Conservation (phyloP, 192 early-diverging fungal genomes). For the Entomortierella chlamydospora region DNA sequence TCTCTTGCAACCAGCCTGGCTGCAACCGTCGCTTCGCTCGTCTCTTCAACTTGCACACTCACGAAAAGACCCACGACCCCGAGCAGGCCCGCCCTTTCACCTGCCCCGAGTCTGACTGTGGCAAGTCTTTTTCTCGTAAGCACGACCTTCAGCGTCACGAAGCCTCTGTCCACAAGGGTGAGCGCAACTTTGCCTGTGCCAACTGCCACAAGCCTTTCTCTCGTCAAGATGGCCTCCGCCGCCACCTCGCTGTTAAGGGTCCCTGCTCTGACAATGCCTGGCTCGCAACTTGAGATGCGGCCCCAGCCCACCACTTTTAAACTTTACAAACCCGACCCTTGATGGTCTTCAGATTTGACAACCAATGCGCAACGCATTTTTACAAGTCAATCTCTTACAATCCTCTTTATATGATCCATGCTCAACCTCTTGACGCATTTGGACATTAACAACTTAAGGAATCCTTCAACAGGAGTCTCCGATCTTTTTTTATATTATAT, state of each 20-base stretch:
- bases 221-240: constrained; percentile 73
- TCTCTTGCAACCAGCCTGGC: constrained; percentile 61
- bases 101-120: constrained; percentile 63
- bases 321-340: constrained; percentile 16
- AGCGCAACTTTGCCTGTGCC: constrained; percentile 67
- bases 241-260: constrained; percentile 62
- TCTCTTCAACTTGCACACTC: constrained; percentile 75
- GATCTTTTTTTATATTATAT: background rate
- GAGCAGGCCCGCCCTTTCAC: constrained; percentile 68
- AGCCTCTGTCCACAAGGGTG: constrained; percentile 71
- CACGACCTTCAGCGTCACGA: constrained; percentile 79
- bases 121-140: constrained; percentile 71
- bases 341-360: constrained; percentile 30
- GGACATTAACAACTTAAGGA: constrained; percentile 36
- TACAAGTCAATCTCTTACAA: constrained; percentile 28
- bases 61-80: constrained; percentile 74
- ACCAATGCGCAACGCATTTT: background rate
- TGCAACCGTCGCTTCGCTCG: constrained; percentile 71
- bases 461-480: constrained; percentile 55
- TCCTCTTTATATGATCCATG: constrained; percentile 42
- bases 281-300: constrained; percentile 54
- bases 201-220: constrained; percentile 68
- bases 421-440: constrained; percentile 8
- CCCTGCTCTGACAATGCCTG: constrained; percentile 50
- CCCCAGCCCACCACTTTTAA: constrained; percentile 40